Percentiles rank a stretch among this genome's conserved stretches.
Conservation (phyloP, 2,329 filamentous ascomycete genomes). For the Xylaria sp. region DNA sequence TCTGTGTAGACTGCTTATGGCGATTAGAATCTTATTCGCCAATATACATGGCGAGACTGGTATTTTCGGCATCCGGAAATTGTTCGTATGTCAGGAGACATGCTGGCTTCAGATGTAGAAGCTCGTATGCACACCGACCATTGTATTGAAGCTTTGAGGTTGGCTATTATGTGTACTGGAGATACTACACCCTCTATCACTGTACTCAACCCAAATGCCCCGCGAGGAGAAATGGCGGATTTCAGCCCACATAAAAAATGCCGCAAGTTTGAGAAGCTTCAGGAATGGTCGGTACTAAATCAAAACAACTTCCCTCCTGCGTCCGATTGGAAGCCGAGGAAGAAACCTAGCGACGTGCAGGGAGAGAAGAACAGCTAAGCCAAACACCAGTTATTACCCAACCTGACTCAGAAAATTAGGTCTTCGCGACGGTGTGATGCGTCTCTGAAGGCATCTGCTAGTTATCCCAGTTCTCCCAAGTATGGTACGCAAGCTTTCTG, state of each 20-base stretch:
- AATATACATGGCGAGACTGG: constrained; percentile 34
- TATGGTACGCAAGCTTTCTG: no score
- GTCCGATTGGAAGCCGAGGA: constrained; percentile 23
- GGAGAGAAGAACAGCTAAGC: no score
- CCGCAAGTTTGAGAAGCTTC: constrained; percentile 23
- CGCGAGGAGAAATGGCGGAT: constrained; percentile 26
- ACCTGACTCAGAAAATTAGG: no score
- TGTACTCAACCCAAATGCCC: constrained; percentile 23
- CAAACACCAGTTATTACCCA: no score
- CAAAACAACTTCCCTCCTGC: constrained; percentile 10
- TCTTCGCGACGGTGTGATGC: no score
- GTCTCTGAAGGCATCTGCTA: no score
- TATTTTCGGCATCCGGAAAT: constrained; percentile 25
- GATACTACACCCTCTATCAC: constrained; percentile 29
- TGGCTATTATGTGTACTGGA: constrained; percentile 26
- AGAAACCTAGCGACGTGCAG: not conserved
- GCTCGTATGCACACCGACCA: constrained; percentile 29
- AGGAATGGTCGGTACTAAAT: constrained; percentile 26
- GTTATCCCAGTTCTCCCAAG: no score
- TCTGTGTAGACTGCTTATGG: not conserved
- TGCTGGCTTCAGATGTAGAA: constrained; percentile 26
- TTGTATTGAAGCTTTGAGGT: constrained; percentile 25
- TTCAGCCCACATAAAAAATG: constrained; percentile 26
- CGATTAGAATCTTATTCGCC: constrained; percentile 26
- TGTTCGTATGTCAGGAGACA: constrained; percentile 28